Evolutionary conservation across 495 filamentous ascomycete species (phyloP), one percentile per base, ranked within the genome.

Genomic region (Aspergillus diversus): DNA sequence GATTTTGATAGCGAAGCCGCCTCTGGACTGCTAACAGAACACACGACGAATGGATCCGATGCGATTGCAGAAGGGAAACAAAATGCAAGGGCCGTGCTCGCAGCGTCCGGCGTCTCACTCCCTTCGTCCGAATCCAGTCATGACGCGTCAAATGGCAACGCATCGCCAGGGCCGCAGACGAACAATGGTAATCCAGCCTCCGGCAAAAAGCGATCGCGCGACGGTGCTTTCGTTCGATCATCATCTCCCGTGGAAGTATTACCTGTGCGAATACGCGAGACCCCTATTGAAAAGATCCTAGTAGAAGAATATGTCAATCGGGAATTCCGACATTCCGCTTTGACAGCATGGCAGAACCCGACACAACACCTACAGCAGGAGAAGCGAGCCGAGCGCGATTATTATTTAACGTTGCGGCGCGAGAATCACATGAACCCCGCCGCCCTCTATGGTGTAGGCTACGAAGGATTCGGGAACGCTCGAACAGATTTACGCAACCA

Each of bases 381-480:
- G 51, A 84, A 86, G 64, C 80, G 81, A 47, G 70, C 75, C 17
- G 86, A 90, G 68, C 73, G 76, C 16, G 77, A 87, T 46, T 84
- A 77, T 58, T 83, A 82, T 53, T 66, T 84, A 48, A 70, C 79
- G 11, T 57, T 86, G 31, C 77, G 81, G 37, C 79, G 78, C 17
- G 77, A 82, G 56, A 81, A 81, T 46, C 75, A 81, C 37, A 60
- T 70, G 51, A 81, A 89, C 68, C 88, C 89, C 11, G 87, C 79
- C 34, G 80, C 80, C 2, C 72, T 91, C 16, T 91, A 86, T 70
- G 95, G 95, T 46, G 80, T 88, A 59, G 95, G 95, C 55, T 99
- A 96, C 71, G 86, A 83, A 70, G 96, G 93, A 46, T 96, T 91
- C 73, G 95, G 92, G 42, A 99, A 97, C 73, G 86, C 88, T 33